Evolutionary conservation across 2,329 filamentous ascomycete genomes (phyloP), one percentile per base, ranked within the genome.

Genomic region (Pseudogymnoascus sp.): DNA sequence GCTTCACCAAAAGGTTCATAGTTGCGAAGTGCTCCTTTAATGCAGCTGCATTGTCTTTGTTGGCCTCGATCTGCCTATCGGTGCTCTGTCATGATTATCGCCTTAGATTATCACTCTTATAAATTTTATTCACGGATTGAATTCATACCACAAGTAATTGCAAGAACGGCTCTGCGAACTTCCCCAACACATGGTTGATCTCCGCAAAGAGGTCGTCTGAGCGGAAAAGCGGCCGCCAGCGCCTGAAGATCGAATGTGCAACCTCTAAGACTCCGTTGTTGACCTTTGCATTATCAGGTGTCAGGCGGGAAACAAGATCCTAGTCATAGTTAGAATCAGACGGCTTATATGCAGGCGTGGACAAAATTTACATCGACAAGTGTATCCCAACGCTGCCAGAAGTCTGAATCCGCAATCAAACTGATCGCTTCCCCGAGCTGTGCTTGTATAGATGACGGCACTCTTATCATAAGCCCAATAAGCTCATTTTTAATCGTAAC

Each of bases 401-500:
- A 99, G 75, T 99, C 94, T 68, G 92, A 97, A 76, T 97, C 93
- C 64, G 94, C 94, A 71, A 99, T 97, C 69, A 95, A 86, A 77
- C 93, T 97, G 75, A 97, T 95, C 66, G 94, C 92, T 73, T 97
- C 94, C 68, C 94, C 94, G 38, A 99, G 84, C 77, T 99, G 94
- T 64, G 91, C 86, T 77, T 97, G 95, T 67, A 99, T 89, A 64
- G 86, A 88, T 16, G 90, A 75, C 3, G 93, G 94, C 23, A 94
- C 92, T 7, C 88, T 87, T 71, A 97, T 96, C 94, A 99, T 99
- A 70, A 99, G 82, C 63, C 91, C 93, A 70, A 99, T 93, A 65
- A 99, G 85, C 79, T 97, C 92, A 72, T 87, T 86, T 79, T 99
- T 99, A 80, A 99, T 96, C 45, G 90, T 90, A 28, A 80, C 78